A percentile compares a stretch with the other conserved stretches of the same genome.
These are phyloP conservation scores for Pseudoperonospora humuli DNA, from an alignment of 352 stramenopile species.

Conservation along the genomic window DNA sequence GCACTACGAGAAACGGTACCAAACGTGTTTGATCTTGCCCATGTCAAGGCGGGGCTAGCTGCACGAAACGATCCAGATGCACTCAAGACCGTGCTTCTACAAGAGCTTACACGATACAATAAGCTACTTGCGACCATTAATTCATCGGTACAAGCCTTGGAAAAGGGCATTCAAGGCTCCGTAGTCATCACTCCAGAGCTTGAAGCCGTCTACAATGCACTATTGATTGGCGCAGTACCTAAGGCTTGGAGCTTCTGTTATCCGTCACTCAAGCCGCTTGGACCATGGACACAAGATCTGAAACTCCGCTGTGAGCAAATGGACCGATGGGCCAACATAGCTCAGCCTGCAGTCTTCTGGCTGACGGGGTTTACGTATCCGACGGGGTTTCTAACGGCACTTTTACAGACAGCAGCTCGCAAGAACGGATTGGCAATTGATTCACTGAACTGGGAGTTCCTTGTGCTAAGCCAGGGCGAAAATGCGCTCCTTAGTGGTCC, in stretches of 20 bases:
- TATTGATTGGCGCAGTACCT: too few relatives aligned
- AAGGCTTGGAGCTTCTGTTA: too few relatives aligned
- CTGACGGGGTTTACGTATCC: constrained; percentile 95
- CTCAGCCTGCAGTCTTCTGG: constrained; percentile 89
- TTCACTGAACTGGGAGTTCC: constrained; percentile 92
- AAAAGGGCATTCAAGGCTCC: too few relatives aligned
- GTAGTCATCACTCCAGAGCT: constrained; percentile 94
- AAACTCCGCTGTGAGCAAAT: constrained; percentile 88
- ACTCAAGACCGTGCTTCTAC: too few relatives aligned
- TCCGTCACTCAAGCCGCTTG: constrained; percentile 91
- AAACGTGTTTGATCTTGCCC: too few relatives aligned
- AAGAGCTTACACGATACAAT: too few relatives aligned
- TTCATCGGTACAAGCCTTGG: too few relatives aligned
- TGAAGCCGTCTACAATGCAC: too few relatives aligned
- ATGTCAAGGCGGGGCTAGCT: too few relatives aligned
- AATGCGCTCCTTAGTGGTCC: constrained; percentile 66
- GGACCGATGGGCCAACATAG: constrained; percentile 79
- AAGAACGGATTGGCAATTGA: constrained; percentile 95
- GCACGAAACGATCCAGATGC: too few relatives aligned
- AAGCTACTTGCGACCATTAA: too few relatives aligned
- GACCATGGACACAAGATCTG: constrained; percentile 89
- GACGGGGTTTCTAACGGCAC: constrained; percentile 91
- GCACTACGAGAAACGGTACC: too few relatives aligned
- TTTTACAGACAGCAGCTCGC: constrained; percentile 91
- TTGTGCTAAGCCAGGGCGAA: constrained; percentile 86